phyloP scores from a whole-genome alignment of 2,329 filamentous ascomycete genomes.

The Immersiporthe knoxdaviesiana region DNA sequence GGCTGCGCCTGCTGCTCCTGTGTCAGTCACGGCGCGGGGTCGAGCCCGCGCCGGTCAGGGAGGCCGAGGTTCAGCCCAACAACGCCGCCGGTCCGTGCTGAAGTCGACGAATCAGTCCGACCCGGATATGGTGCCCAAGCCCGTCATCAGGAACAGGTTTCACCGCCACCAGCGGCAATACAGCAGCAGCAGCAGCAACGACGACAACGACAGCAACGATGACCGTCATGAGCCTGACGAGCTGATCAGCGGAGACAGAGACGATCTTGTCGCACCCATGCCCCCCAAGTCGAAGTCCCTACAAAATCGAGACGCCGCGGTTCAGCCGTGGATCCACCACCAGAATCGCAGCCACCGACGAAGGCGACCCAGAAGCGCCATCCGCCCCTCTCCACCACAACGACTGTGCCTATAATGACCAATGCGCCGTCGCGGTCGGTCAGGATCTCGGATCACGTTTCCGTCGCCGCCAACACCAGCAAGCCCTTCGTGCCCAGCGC shows the following conservation, averaged over 20 bases:
- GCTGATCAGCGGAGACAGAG: constrained; percentile 8
- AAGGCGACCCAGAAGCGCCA: constrained; percentile 20
- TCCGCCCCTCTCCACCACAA: constrained; percentile 1
- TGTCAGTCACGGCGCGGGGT: constrained; percentile 11
- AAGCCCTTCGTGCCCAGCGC: constrained; percentile 22
- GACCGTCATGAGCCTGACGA: background rate
- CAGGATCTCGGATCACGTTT: constrained; percentile 23
- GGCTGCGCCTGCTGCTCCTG: constrained; percentile 8
- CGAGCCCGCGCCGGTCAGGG: constrained; percentile 6
- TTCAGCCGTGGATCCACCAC: constrained; percentile 21
- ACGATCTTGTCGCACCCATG: constrained; percentile 17
- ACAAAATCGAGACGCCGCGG: constrained; percentile 16
- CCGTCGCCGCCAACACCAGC: constrained; percentile 27
- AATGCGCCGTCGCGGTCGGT: constrained; percentile 22
- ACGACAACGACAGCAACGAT: background rate
- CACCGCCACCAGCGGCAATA: constrained; percentile 14
- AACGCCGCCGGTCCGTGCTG: constrained; percentile 28
- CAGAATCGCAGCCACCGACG: constrained; percentile 7
- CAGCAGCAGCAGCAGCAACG: background rate
- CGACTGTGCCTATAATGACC: constrained; percentile 20
- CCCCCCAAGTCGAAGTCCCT: constrained; percentile 7
- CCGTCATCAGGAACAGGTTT: constrained; percentile 20
- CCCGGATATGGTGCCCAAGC: constrained; percentile 17
- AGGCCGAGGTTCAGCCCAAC: constrained; percentile 14
- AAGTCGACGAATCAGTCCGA: constrained; percentile 26